Evolutionary conservation across 371 early-diverging fungal genomes (phyloP).

Genomic region (Mortierella sp.): DNA sequence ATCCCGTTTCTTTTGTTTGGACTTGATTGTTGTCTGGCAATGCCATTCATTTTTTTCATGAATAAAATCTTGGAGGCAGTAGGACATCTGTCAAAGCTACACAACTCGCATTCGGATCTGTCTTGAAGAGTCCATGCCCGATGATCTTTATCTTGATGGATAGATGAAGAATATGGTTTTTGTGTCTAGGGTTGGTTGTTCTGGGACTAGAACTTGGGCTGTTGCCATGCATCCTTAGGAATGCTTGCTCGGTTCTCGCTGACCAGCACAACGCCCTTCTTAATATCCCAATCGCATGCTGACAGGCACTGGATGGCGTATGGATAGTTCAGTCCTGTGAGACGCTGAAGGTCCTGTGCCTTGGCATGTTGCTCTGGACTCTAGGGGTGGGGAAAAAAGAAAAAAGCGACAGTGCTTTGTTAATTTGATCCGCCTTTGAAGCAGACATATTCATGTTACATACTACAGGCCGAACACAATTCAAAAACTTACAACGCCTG

Average conservation of each 20-base stretch:
- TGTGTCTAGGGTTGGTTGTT: too few species aligned
- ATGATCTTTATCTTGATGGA: too few species aligned
- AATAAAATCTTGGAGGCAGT: background rate
- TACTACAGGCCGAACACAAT: too few species aligned
- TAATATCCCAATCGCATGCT: constrained; percentile 25
- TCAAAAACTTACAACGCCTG: constrained; percentile 25
- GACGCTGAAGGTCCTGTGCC: constrained; percentile 25
- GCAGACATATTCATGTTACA: too few species aligned
- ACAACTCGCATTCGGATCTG: too few species aligned
- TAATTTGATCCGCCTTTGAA: background rate
- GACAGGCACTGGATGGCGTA: constrained; percentile 31
- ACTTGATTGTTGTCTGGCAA: constrained; percentile 7
- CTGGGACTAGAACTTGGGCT: too few species aligned
- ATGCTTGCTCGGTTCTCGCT: constrained; percentile 20
- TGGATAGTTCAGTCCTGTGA: constrained; percentile 24
- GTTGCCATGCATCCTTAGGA: constrained; percentile 39
- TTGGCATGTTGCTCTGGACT: constrained; percentile 30
- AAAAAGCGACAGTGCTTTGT: too few species aligned
- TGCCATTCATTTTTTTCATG: constrained; percentile 9
- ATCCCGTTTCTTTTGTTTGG: constrained; percentile 19
- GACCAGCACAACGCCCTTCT: constrained; percentile 18
- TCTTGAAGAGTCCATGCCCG: too few species aligned
- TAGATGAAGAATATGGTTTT: too few species aligned
- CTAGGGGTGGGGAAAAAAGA: constrained; percentile 5
- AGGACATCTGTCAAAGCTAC: constrained; percentile 6